phyloP scores from a whole-genome alignment of 306 rosid genomes.

The Prunus padus region DNA sequence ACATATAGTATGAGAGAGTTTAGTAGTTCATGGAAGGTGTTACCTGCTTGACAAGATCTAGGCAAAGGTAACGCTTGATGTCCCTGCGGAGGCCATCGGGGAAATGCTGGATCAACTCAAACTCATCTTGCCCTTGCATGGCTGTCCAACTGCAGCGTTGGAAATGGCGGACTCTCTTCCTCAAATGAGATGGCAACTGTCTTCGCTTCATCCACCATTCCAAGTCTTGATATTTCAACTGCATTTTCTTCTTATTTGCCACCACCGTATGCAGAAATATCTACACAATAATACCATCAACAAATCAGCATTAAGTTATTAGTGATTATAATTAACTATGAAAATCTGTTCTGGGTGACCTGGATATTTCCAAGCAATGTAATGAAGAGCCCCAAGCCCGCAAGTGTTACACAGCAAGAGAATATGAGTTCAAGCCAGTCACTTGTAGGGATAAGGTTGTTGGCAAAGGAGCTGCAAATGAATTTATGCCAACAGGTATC shows the following conservation, averaged over 20 bases:
- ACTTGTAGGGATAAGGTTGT: conserved; percentile 33
- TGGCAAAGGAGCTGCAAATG: conserved; percentile 37
- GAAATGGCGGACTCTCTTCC: conserved; percentile 31
- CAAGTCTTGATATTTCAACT: conserved; percentile 29
- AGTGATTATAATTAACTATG: not conserved
- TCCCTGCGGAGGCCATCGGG: conserved; percentile 43
- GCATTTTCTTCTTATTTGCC: conserved; percentile 38
- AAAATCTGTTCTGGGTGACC: conserved; percentile 10
- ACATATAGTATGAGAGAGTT: too few relatives aligned
- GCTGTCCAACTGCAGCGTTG: conserved; percentile 32
- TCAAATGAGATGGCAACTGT: conserved; percentile 36
- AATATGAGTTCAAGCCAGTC: conserved; percentile 26
- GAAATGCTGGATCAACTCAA: conserved; percentile 30
- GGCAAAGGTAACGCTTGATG: conserved; percentile 42
- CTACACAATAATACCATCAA: conserved; percentile 8
- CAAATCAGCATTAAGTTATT: not conserved
- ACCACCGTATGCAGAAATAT: conserved; percentile 26
- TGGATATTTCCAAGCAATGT: conserved; percentile 42
- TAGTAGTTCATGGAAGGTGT: too few relatives aligned
- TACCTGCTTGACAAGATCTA: conserved; percentile 44
- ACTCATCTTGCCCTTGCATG: conserved; percentile 36
- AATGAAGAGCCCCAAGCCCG: conserved; percentile 33
- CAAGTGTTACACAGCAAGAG: conserved; percentile 20
- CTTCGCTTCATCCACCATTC: conserved; percentile 49
- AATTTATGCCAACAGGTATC: too few relatives aligned